These are phyloP conservation scores for Maudiozyma saulgeensis DNA, from an alignment of 805 yeast species.

Conservation along the genomic window DNA sequence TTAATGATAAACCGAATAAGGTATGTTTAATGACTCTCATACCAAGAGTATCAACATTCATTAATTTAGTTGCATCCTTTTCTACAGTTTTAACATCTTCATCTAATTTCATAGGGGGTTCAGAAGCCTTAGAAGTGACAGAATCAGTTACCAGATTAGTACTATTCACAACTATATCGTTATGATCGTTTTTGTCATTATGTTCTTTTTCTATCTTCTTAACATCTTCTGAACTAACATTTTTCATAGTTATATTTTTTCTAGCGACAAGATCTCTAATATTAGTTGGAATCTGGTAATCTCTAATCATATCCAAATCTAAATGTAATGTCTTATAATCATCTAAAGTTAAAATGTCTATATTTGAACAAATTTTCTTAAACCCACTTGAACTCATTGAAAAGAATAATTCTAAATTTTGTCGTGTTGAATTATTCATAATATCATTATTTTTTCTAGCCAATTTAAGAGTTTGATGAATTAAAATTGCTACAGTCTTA, in stretches of 20 bases:
- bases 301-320: conserved; percentile 26
- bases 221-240: not conserved
- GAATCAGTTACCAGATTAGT: not conserved
- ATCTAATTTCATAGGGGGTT: conserved; percentile 10
- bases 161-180: not conserved
- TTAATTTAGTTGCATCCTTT: conserved; percentile 46
- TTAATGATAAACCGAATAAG: conserved; percentile 40
- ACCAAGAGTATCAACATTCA: conserved; percentile 67
- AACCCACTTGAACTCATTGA: conserved; percentile 13
- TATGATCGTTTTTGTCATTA: no score
- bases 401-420: conserved; percentile 12
- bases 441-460: not conserved
- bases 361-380: conserved; percentile 15
- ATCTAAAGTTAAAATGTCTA: conserved; percentile 21
- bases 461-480: conserved; percentile 35
- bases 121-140: not conserved
- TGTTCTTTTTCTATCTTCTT: not conserved
- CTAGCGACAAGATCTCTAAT: conserved; percentile 6
- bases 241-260: not conserved
- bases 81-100: conserved; percentile 35
- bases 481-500: conserved; percentile 50
- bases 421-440: not conserved
- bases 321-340: conserved; percentile 32
- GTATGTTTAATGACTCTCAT: conserved; percentile 72
- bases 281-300: conserved; percentile 20